These are phyloP conservation scores for Rhodomyrtus psidioides DNA, from an alignment of 441 rosid species.

Conservation along the genomic window DNA sequence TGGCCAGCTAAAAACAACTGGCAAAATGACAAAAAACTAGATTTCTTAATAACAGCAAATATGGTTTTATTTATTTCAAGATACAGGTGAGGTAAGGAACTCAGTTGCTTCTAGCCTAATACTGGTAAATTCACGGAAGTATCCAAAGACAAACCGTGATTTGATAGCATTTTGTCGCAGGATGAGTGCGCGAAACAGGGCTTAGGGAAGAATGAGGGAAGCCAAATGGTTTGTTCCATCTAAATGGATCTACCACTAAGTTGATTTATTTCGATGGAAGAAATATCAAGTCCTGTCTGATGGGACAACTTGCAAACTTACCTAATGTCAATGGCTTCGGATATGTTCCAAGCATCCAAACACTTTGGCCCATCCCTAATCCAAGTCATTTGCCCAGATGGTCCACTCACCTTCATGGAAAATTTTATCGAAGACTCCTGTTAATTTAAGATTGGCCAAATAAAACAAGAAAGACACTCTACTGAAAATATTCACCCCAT, in stretches of 20 bases:
- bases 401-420: constrained; percentile 43
- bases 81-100: neutral
- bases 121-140: neutral
- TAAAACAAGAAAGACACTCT: neutral
- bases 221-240: neutral
- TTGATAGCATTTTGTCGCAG: neutral
- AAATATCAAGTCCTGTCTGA: neutral
- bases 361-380: constrained; percentile 50
- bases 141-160: neutral
- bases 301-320: constrained; percentile 6
- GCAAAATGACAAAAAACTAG: neutral
- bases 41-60: neutral
- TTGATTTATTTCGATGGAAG: neutral
- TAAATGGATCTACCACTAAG: neutral
- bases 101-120: neutral
- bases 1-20: neutral
- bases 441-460: neutral
- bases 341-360: constrained; percentile 46
- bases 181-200: neutral
- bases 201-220: neutral
- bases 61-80: neutral
- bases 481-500: neutral
- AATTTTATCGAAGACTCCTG: neutral
- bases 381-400: constrained; percentile 67
- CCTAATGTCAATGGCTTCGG: constrained; percentile 48